phyloP scores from a whole-genome alignment of 176 grass and related monocot genomes.

The Musa schizocarpa region DNA sequence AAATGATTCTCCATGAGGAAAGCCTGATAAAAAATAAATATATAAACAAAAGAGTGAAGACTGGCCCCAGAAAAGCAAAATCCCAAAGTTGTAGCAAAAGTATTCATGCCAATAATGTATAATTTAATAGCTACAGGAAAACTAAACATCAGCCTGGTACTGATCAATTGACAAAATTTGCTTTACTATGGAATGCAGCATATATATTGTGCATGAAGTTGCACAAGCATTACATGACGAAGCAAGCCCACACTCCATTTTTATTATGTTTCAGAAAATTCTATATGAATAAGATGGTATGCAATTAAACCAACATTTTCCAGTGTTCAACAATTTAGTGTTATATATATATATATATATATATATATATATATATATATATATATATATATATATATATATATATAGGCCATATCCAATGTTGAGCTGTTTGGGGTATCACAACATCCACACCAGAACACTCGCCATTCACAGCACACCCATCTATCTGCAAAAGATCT shows the following conservation, averaged over 20 bases:
- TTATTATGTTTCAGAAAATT: background rate
- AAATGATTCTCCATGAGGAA: constrained; percentile 10
- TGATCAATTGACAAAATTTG: background rate
- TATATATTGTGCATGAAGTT: background rate
- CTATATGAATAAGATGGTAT: background rate
- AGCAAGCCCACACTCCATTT: background rate
- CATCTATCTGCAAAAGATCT: background rate
- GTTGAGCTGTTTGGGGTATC: no score
- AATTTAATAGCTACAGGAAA: background rate
- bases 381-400: no score
- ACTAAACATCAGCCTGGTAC: background rate
- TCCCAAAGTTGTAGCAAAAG: no score
- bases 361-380: no score
- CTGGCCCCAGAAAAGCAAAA: background rate
- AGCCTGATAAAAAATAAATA: constrained; percentile 6
- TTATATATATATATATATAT: no score
- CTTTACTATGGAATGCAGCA: background rate
- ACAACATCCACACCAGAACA: background rate
- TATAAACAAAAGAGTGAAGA: background rate
- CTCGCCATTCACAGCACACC: background rate
- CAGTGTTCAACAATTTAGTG: no score
- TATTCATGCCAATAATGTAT: background rate
- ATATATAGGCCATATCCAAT: no score
- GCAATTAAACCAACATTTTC: background rate
- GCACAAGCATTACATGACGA: background rate